These are phyloP conservation scores for Ophiostoma sp. DNA, from an alignment of 2,329 filamentous ascomycete species.

Conservation along the genomic window DNA sequence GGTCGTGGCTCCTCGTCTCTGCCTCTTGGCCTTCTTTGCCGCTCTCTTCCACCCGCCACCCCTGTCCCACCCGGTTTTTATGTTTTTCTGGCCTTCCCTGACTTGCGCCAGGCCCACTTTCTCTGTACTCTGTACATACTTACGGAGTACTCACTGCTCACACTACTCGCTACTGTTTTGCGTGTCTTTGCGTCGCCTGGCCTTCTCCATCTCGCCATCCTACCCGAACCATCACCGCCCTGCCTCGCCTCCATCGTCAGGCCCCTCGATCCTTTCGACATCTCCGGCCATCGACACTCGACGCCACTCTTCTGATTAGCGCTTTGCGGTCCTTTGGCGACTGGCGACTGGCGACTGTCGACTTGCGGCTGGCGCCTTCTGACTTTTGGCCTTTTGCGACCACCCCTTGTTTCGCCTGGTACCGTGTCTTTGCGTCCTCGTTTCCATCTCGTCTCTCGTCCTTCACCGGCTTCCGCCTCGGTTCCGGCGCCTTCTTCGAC, in stretches of 20 bases:
- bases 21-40: not conserved
- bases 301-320: not conserved
- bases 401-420: not conserved
- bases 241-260: slow-evolving; percentile 1
- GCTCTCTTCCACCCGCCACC: slow-evolving; percentile 16
- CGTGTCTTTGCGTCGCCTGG: not conserved
- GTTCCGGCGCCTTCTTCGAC: not conserved
- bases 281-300: not conserved
- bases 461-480: not conserved
- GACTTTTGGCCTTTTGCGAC: slow-evolving; percentile 5
- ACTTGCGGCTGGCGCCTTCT: not conserved
- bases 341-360: too few relatives aligned
- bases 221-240: slow-evolving; percentile 15
- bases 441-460: not conserved
- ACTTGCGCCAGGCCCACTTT: slow-evolving; percentile 22
- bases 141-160: not conserved
- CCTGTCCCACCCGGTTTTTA: slow-evolving; percentile 19
- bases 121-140: not conserved
- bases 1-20: not conserved
- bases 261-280: not conserved
- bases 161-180: slow-evolving; percentile 2
- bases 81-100: slow-evolving; percentile 14
- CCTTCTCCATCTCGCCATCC: slow-evolving; percentile 13
- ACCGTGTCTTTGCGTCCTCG: not conserved
- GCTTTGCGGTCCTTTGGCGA: not conserved